These are phyloP conservation scores for Globisporangium paddicum DNA, from an alignment of 352 stramenopile genomes.

Conservation along the genomic window DNA sequence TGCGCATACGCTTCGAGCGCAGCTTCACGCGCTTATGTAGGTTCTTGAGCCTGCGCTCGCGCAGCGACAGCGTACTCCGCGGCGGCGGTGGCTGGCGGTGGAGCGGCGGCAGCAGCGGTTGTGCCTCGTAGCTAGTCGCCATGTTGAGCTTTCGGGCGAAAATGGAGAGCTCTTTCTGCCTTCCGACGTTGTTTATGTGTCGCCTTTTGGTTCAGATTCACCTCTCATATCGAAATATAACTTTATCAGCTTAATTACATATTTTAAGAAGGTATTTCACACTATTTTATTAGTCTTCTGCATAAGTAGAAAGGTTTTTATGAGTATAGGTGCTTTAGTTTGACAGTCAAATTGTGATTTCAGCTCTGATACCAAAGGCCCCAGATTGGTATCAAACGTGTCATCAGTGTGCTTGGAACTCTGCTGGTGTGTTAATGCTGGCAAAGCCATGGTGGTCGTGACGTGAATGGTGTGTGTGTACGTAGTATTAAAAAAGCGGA, in stretches of 20 bases:
- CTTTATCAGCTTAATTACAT: not conserved
- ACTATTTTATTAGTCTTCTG: not conserved
- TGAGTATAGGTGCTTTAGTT: too few species aligned
- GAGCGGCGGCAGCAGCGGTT: not conserved
- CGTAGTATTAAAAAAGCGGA: conserved; percentile 7
- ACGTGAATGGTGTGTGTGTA: not conserved
- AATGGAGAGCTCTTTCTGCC: not conserved
- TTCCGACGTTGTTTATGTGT: not conserved
- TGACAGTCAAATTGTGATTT: too few species aligned
- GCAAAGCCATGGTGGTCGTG: not conserved
- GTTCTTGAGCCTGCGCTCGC: conserved; percentile 37
- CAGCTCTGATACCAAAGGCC: too few species aligned
- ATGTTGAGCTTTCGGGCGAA: not conserved
- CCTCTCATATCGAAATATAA: not conserved
- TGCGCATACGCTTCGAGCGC: conserved; percentile 48
- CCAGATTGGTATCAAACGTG: too few species aligned
- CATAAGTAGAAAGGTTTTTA: too few species aligned
- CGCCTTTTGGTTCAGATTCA: not conserved
- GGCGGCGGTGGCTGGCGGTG: not conserved
- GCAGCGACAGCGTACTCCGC: conserved; percentile 17
- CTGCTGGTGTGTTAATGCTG: too few species aligned
- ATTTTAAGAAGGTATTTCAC: not conserved
- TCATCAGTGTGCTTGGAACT: too few species aligned
- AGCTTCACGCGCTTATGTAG: conserved; percentile 48
- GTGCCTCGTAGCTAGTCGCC: not conserved